These are phyloP conservation scores for Cucumis cinereus DNA, from an alignment of 306 rosid genomes.

Conservation along the genomic window DNA sequence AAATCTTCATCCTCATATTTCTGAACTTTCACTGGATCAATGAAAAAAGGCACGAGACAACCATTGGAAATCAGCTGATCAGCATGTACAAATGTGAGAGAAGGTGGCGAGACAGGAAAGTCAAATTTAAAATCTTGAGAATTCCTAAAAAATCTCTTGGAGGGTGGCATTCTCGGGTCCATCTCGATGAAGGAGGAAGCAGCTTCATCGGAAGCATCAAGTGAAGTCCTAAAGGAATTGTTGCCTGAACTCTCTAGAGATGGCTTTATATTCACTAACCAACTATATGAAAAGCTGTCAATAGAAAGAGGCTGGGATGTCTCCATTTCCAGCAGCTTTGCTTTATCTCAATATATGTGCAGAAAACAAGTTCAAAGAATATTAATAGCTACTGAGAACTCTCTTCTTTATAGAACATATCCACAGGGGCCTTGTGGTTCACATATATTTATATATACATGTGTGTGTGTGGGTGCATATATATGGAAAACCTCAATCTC, in stretches of 20 bases:
- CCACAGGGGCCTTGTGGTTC: slow-evolving; percentile 4
- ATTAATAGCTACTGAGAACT: slow-evolving; percentile 16
- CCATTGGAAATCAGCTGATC: slow-evolving; percentile 93
- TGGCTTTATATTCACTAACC: slow-evolving; percentile 84
- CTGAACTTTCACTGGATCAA: slow-evolving; percentile 57
- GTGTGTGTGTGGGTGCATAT: neutral
- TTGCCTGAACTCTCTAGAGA: slow-evolving; percentile 57
- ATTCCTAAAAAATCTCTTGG: slow-evolving; percentile 61
- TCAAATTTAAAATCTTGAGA: slow-evolving; percentile 85
- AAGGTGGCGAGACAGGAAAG: slow-evolving; percentile 52
- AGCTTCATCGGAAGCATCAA: slow-evolving; percentile 69
- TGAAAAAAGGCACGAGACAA: slow-evolving; percentile 62
- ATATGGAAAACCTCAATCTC: slow-evolving; percentile 20
- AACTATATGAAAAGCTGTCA: slow-evolving; percentile 91
- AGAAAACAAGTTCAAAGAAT: neutral
- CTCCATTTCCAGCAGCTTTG: slow-evolving; percentile 48
- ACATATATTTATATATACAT: neutral
- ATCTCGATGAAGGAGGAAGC: slow-evolving; percentile 91
- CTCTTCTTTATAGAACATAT: slow-evolving; percentile 27
- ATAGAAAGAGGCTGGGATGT: slow-evolving; percentile 73
- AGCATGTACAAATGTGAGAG: slow-evolving; percentile 64
- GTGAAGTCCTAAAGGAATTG: slow-evolving; percentile 43
- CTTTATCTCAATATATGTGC: slow-evolving; percentile 9
- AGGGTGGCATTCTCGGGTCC: slow-evolving; percentile 93
- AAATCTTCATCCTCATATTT: slow-evolving; percentile 25